Conservation (phyloP, 306 rosid species). For the Vicia faba region DNA sequence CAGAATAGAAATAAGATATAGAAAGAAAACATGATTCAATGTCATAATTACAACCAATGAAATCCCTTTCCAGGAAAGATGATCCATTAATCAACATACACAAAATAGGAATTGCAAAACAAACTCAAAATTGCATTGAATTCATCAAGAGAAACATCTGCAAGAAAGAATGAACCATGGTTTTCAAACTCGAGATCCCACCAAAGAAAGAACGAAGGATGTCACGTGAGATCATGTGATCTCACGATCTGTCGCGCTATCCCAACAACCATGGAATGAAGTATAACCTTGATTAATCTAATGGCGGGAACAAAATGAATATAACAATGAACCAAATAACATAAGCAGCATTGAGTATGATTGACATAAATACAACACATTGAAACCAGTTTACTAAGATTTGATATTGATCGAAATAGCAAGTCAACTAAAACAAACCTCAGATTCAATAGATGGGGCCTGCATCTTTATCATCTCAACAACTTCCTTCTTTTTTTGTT, state of each 20-base stretch:
- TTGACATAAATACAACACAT: conserved; percentile 10
- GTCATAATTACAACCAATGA: conserved; percentile 29
- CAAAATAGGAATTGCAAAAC: conserved; percentile 19
- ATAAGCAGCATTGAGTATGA: conserved; percentile 6
- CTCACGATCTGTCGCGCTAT: too few species aligned
- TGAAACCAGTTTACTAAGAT: conserved; percentile 19
- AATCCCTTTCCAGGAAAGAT: conserved; percentile 27
- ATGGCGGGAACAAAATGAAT: background rate
- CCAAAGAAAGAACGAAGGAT: too few species aligned
- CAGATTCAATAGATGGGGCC: conserved; percentile 57
- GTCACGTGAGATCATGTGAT: too few species aligned
- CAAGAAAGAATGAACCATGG: background rate
- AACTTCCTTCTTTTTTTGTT: conserved; percentile 81
- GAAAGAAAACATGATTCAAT: conserved; percentile 10
- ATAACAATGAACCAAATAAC: conserved; percentile 32
- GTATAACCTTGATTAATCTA: background rate
- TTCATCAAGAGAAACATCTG: conserved; percentile 22
- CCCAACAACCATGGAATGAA: background rate
- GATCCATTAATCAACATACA: conserved; percentile 10
- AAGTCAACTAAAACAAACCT: conserved; percentile 53
- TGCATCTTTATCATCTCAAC: conserved; percentile 71
- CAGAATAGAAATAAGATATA: background rate
- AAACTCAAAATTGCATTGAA: conserved; percentile 31
- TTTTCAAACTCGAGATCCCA: too few species aligned
- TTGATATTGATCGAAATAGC: conserved; percentile 31